These are phyloP conservation scores for Arthrocladium fulminans DNA, from an alignment of 2,329 filamentous ascomycete genomes.

Conservation along the genomic window DNA sequence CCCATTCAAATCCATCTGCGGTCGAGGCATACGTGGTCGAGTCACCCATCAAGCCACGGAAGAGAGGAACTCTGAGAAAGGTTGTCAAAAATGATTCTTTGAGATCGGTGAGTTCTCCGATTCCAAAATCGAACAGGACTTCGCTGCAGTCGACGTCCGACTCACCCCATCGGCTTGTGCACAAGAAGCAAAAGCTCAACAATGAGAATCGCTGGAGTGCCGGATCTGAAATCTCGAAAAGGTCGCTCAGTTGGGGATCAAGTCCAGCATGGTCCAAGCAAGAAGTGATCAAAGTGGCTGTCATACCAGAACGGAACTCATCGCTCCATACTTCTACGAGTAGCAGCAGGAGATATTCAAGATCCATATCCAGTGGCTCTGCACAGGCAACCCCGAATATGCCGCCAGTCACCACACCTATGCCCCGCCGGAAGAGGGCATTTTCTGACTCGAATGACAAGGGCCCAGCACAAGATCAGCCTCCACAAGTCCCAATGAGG, in stretches of 20 bases:
- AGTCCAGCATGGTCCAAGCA: slow-evolving; percentile 25
- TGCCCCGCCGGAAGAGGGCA: slow-evolving; percentile 29
- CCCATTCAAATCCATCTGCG: slow-evolving; percentile 45
- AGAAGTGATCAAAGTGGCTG: slow-evolving; percentile 39
- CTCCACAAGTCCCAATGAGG: slow-evolving; percentile 32
- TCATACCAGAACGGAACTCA: slow-evolving; percentile 39
- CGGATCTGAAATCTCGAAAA: slow-evolving; percentile 32
- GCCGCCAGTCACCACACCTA: slow-evolving; percentile 28
- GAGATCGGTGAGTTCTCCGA: slow-evolving; percentile 39
- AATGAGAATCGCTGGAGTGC: slow-evolving; percentile 38
- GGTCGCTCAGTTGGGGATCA: slow-evolving; percentile 27
- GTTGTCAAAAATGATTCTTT: slow-evolving; percentile 46
- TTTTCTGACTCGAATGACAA: slow-evolving; percentile 33
- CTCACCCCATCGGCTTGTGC: slow-evolving; percentile 41
- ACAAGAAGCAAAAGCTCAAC: slow-evolving; percentile 43
- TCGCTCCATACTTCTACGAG: slow-evolving; percentile 34
- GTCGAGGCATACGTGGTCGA: slow-evolving; percentile 49
- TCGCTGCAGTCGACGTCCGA: slow-evolving; percentile 34
- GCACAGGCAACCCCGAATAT: slow-evolving; percentile 28
- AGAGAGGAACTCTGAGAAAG: slow-evolving; percentile 43
- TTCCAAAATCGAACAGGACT: slow-evolving; percentile 36
- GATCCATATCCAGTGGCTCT: slow-evolving; percentile 32
- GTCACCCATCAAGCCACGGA: slow-evolving; percentile 33
- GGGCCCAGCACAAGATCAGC: slow-evolving; percentile 25
- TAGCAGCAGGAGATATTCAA: slow-evolving; percentile 31